Evolutionary conservation across 169 alveolate genomes (phyloP).

Genomic region (Plasmodium gaboni): DNA sequence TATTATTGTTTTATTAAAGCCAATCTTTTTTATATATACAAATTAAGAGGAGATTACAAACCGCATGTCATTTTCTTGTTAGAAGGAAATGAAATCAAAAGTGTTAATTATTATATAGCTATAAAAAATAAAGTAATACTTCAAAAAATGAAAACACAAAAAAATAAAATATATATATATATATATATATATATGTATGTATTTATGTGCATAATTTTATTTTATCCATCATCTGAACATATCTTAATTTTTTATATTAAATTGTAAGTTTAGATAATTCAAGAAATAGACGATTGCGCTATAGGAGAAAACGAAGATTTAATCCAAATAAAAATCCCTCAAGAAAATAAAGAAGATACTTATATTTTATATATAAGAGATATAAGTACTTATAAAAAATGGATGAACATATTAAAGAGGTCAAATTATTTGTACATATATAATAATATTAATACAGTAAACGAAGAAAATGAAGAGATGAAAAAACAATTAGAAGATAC

Average conservation of each 20-base stretch:
- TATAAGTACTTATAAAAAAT: conserved; percentile 26
- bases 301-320: conserved; percentile 47
- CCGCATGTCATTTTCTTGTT: conserved; percentile 34
- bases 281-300: conserved; percentile 5
- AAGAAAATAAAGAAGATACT: conserved; percentile 1
- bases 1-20: conserved; percentile 55
- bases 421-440: conserved; percentile 26
- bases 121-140: conserved; percentile 44
- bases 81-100: conserved; percentile 36
- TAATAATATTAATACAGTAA: conserved; percentile 11
- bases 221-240: not conserved
- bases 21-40: conserved; percentile 51
- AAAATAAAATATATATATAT: not conserved
- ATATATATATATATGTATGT: not conserved
- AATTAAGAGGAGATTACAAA: conserved; percentile 34
- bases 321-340: conserved; percentile 25
- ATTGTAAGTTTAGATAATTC: conserved; percentile 23
- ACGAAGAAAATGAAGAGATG: conserved; percentile 60
- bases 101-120: conserved; percentile 43
- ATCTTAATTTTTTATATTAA: not conserved
- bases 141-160: not conserved
- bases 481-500: conserved; percentile 18
- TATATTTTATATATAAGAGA: conserved; percentile 27
- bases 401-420: conserved; percentile 21
- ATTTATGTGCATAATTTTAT: not conserved